Conservation (phyloP, 2,329 filamentous ascomycete genomes). For the Calonectria pauciramosa region DNA sequence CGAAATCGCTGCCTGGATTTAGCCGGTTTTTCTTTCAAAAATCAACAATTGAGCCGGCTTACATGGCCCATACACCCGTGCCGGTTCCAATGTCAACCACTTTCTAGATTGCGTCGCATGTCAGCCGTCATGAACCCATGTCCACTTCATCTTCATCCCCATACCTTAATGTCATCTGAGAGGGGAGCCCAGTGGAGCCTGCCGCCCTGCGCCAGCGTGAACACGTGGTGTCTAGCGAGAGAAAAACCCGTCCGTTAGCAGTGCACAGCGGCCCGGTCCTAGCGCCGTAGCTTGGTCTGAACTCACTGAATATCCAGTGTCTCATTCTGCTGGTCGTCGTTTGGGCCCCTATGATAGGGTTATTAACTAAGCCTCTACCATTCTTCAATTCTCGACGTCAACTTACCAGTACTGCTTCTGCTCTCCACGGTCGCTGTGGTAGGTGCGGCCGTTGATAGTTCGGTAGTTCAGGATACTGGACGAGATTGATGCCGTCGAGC, state of each 20-base stretch:
- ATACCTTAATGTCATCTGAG: conserved; percentile 22
- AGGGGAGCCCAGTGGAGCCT: conserved; percentile 31
- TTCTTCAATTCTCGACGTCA: neutral
- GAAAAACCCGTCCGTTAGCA: neutral
- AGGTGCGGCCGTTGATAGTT: conserved; percentile 32
- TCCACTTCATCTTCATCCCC: neutral
- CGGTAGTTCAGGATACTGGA: conserved; percentile 31
- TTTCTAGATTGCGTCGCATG: conserved; percentile 12
- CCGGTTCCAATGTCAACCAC: conserved; percentile 36
- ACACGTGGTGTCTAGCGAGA: conserved; percentile 25
- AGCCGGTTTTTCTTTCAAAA: neutral
- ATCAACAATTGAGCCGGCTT: neutral
- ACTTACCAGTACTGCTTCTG: conserved; percentile 33
- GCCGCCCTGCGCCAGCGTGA: conserved; percentile 24
- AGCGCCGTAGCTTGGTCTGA: neutral
- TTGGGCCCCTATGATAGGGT: conserved; percentile 26
- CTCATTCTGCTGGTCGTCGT: conserved; percentile 30
- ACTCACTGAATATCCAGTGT: conserved; percentile 34
- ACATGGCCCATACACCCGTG: conserved; percentile 39
- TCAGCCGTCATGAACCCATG: neutral
- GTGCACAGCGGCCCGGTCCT: neutral
- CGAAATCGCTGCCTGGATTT: conserved; percentile 57
- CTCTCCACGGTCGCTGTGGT: conserved; percentile 31
- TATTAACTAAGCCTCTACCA: neutral
- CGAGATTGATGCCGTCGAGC: conserved; percentile 31